These are phyloP conservation scores for Centaurea solstitialis DNA, from an alignment of 129 eudicot genomes.

Conservation along the genomic window DNA sequence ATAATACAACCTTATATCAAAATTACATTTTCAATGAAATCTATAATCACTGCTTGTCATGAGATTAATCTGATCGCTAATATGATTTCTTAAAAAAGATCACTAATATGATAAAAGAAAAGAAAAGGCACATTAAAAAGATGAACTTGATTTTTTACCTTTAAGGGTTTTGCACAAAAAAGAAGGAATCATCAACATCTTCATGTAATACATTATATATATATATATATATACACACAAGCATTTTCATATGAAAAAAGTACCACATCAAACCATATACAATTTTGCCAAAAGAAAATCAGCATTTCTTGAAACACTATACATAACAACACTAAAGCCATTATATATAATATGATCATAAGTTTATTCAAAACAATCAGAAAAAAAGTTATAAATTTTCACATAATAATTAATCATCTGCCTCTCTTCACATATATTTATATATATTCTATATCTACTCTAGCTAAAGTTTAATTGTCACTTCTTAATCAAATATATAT, in stretches of 20 bases:
- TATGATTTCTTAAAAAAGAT: no score
- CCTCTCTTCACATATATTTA: slow-evolving; percentile 22
- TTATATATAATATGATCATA: not conserved
- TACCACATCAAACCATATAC: not conserved
- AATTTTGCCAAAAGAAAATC: not conserved
- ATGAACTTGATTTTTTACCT: not conserved
- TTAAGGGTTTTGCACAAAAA: slow-evolving; percentile 16
- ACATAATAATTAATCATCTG: slow-evolving; percentile 8
- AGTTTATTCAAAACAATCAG: slow-evolving; percentile 10
- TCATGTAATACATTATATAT: not conserved
- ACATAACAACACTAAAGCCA: not conserved
- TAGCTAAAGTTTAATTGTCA: slow-evolving; percentile 15
- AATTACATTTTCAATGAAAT: no score
- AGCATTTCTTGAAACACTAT: slow-evolving; percentile 9
- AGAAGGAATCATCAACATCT: not conserved
- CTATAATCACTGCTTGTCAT: no score
- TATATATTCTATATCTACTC: slow-evolving; percentile 20
- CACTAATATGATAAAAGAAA: no score
- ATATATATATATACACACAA: not conserved
- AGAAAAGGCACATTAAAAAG: not conserved
- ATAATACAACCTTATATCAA: no score
- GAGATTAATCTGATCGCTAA: no score
- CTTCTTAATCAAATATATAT: slow-evolving; percentile 35
- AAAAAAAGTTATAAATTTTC: slow-evolving; percentile 5
- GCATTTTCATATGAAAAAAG: not conserved